Evolutionary conservation across 305 asterid species (phyloP), one percentile per base, ranked within the genome.

Genomic region (Solanum hybrid): DNA sequence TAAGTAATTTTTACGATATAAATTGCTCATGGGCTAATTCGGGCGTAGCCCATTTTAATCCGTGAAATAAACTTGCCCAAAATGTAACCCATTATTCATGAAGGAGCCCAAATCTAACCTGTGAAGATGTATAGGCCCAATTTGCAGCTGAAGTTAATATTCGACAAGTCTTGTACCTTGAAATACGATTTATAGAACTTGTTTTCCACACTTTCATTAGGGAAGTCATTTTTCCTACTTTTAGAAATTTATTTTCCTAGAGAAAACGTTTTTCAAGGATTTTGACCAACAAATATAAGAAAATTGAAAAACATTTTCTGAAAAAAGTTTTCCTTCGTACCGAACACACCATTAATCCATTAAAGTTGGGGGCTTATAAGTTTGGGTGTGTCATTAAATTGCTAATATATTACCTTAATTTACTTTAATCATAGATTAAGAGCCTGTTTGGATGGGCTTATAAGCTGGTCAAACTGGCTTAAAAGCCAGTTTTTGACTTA

Each of bases 251-350:
- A 45, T 45, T 14, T 45, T 45, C 22, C 8, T 45, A 14, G 65
- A 13, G 8, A 45, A 45, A 0, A 45, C 0, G 0, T 45, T 45
- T 45, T 45, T 1, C 3, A 45, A 45, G 0, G 1, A 14, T 45
- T 45, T 45, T 45, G 22, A 14, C 65, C 8, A 45, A 45, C 22
- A 13, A 45, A 45, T 45, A 45, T 45, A 14, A 45, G 20, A 45
- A 14, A 45, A 45, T 45, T 45, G 1, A 45, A 45, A 45, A 45
- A 45, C 3, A 45, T 45, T 45, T 45, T 0, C 41, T 38, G 41
- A 38, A 10, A 14, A 13, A 45, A 14, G 65, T 45, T 14, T 14
- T 45, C 65, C 3, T 45, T 14, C 0, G 0, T 45, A 45, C 0
- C 8, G 8, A 45, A 14, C 61, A 14, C 61, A 45, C 3, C 20